Conservation (phyloP, 202 grass and related monocot genomes). For the Dendrocalamus latiflorus region DNA sequence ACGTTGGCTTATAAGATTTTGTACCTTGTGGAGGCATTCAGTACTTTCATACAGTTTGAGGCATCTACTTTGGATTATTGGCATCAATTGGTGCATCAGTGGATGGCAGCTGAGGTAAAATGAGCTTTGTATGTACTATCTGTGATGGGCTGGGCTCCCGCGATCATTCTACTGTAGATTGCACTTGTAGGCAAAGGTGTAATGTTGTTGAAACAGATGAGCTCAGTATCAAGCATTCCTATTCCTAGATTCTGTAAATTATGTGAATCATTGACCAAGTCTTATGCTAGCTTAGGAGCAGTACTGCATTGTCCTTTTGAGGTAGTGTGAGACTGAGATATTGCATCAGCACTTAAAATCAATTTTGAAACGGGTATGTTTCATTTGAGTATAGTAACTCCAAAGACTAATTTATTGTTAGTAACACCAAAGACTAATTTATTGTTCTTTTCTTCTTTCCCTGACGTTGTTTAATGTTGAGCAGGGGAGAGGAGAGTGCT, state of each 20-base stretch:
- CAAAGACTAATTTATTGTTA: background rate
- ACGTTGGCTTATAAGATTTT: background rate
- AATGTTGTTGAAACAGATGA: background rate
- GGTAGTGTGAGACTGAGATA: background rate
- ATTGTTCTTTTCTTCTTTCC: background rate
- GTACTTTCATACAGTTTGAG: background rate
- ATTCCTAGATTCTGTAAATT: background rate
- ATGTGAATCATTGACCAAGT: conserved; percentile 10
- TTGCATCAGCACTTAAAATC: background rate
- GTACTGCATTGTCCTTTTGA: background rate
- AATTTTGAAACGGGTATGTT: background rate
- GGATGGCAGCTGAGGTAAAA: background rate
- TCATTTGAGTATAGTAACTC: background rate
- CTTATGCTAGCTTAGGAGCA: background rate
- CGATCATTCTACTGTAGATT: background rate
- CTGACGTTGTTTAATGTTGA: conserved; percentile 4
- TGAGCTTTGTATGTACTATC: background rate
- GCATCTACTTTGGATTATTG: background rate
- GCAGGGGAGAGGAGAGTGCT: background rate
- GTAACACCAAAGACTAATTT: too few species aligned
- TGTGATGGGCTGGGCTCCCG: background rate
- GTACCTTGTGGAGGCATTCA: background rate
- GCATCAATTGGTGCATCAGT: background rate
- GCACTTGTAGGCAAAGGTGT: background rate
- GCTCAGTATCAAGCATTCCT: background rate